phyloP scores from a whole-genome alignment of 2,329 filamentous ascomycete genomes.

The Fusarium clavum region DNA sequence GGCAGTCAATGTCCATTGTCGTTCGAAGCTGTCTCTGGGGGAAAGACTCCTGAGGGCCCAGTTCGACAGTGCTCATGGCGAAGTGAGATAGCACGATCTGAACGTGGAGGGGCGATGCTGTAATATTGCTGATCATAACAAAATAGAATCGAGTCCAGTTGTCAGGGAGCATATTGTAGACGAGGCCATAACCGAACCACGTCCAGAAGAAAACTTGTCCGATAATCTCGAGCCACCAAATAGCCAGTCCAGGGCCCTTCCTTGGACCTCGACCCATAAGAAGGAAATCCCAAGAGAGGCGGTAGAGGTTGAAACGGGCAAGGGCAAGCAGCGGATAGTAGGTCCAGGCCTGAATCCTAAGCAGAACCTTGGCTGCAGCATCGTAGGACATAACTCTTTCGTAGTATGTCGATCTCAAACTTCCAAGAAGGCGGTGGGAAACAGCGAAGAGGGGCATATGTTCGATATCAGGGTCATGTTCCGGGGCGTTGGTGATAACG shows the following conservation, averaged over 20 bases:
- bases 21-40: constrained; percentile 91
- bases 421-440: constrained; percentile 81
- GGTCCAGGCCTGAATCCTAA: constrained; percentile 81
- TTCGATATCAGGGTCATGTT: constrained; percentile 96
- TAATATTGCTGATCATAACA: constrained; percentile 82
- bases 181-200: constrained; percentile 85
- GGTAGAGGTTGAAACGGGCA: constrained; percentile 89
- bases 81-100: constrained; percentile 95
- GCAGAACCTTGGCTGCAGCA: constrained; percentile 73
- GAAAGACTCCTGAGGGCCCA: constrained; percentile 87
- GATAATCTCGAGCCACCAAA: constrained; percentile 80
- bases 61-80: constrained; percentile 89
- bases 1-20: constrained; percentile 93
- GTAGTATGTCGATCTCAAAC: constrained; percentile 84
- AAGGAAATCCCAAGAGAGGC: constrained; percentile 82
- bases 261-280: constrained; percentile 75
- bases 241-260: constrained; percentile 84
- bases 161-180: constrained; percentile 79
- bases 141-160: constrained; percentile 77
- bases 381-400: constrained; percentile 84
- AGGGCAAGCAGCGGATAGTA: constrained; percentile 86
- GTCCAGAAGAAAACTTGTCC: constrained; percentile 86
- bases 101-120: constrained; percentile 84
- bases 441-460: constrained; percentile 91
- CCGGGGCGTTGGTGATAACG: constrained; percentile 93